Base-by-base conservation (phyloP, 2,329 filamentous ascomycete genomes). In the Botryotinia narcissicola region DNA sequence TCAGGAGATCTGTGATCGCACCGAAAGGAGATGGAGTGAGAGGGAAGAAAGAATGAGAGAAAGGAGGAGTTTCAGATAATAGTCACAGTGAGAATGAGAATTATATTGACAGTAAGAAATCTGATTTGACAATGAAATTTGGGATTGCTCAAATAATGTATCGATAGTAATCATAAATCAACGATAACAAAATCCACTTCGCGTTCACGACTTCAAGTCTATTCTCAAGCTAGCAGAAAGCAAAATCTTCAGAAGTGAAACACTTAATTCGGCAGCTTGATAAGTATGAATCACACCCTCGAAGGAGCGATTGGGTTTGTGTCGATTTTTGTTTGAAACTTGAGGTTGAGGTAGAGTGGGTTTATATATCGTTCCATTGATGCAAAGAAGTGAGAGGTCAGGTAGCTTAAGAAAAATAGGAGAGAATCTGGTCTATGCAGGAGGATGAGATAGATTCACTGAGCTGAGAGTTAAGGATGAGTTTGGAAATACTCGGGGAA, bases 331-430 rank as follows among this genome's bases (percentile, higher is more conserved):
- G 16, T 22, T 59, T 54, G 48, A 54, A 0, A 54, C 16, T 32
- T 10, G 18, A 22, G 54, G 18, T 5, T 32, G 29, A 9, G 16
- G 7, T 9, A 0, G 54, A 9, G 54, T 4, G 54, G 18, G 3
- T 22, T 59, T 22, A 35, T 59, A 35, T 22, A 35, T 32, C 5
- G 3, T 59, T 35, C 0, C 10, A 2, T 32, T 20, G 3, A 16
- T 0, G 0, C 8, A 2, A 18, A 4, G 29, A 32, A 2, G 10
- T n/a, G 0, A 1, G 3, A 0, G n/a, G 0, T 51, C 10, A 51
- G 1, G 48, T 29, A 0, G 16, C 0, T 18, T 32, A 16, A n/a
- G n/a, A n/a, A n/a, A n/a, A n/a, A n/a, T n/a, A n/a, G n/a, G n/a
- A n/a, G n/a, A n/a, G n/a, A n/a, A n/a, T n/a, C n/a, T n/a, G n/a